These are phyloP conservation scores for Tubosaeta sp. DNA, from an alignment of 768 basidiomycete genomes.

Conservation along the genomic window DNA sequence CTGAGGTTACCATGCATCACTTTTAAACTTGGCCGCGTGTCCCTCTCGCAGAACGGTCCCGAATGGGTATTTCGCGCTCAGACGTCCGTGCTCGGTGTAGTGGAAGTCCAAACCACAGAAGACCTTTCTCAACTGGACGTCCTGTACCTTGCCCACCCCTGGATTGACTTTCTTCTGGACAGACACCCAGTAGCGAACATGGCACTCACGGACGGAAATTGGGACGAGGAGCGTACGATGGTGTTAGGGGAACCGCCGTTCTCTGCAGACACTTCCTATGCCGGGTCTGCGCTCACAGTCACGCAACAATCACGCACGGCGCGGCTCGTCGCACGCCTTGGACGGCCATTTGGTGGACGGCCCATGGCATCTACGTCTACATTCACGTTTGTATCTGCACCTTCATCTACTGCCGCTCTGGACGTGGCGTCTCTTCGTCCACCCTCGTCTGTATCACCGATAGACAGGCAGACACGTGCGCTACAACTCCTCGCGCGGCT, in stretches of 20 bases:
- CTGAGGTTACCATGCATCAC: constrained; percentile 10
- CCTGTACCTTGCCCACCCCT: constrained; percentile 13
- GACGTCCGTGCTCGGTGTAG: constrained; percentile 1
- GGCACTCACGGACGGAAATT: background rate
- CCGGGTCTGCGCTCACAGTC: background rate
- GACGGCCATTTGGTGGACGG: background rate
- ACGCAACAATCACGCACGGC: background rate
- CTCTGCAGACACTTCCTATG: background rate
- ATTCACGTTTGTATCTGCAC: background rate
- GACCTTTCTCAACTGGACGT: constrained; percentile 3
- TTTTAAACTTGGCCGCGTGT: constrained; percentile 1
- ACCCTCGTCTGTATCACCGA: background rate
- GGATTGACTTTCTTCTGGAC: constrained; percentile 13
- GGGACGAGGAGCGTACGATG: background rate
- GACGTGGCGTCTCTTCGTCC: background rate
- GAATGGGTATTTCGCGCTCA: background rate
- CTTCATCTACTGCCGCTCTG: background rate
- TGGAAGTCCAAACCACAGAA: constrained; percentile 5
- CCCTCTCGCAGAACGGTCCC: background rate
- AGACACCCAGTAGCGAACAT: background rate
- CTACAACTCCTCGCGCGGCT: background rate
- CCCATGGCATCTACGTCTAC: background rate
- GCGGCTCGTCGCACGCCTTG: background rate
- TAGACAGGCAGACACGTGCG: background rate
- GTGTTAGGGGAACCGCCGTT: background rate